Conservation (phyloP, 257 asterid genomes). For the Paulownia fortunei region DNA sequence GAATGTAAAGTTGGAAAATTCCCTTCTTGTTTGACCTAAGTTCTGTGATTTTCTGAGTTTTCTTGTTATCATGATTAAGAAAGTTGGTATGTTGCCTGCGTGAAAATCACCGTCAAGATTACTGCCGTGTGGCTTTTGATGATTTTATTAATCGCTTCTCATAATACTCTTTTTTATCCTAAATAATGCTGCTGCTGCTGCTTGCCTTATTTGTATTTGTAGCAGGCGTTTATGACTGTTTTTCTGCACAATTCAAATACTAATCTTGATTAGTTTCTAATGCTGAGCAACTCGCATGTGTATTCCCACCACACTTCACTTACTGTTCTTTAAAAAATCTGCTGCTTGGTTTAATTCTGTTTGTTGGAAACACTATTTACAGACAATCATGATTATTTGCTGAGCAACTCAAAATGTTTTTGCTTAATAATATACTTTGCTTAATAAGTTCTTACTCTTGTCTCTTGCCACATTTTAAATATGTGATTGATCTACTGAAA, state of each 20-base stretch:
- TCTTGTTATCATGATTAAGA: not conserved
- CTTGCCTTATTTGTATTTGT: too few species aligned
- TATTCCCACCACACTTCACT: not conserved
- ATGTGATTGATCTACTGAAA: not conserved
- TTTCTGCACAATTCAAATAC: not conserved
- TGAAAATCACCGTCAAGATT: too few species aligned
- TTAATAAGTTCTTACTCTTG: not conserved
- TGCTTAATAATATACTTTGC: not conserved
- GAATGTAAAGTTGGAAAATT: not conserved
- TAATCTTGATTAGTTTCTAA: not conserved
- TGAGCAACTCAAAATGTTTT: not conserved
- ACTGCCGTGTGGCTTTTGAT: not conserved
- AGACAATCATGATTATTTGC: not conserved
- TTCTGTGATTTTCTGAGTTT: too few species aligned
- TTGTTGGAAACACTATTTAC: not conserved
- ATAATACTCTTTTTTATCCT: not conserved
- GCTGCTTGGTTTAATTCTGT: too few species aligned
- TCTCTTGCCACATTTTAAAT: not conserved
- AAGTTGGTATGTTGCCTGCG: not conserved
- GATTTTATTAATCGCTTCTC: not conserved
- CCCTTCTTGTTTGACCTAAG: not conserved
- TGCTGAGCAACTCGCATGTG: not conserved
- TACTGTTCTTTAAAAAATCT: not conserved
- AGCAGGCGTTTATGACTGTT: not conserved
- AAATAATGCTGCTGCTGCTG: not conserved